Conservation (phyloP, 1,139 yeast genomes). For the Pichia kudriavzevii region DNA sequence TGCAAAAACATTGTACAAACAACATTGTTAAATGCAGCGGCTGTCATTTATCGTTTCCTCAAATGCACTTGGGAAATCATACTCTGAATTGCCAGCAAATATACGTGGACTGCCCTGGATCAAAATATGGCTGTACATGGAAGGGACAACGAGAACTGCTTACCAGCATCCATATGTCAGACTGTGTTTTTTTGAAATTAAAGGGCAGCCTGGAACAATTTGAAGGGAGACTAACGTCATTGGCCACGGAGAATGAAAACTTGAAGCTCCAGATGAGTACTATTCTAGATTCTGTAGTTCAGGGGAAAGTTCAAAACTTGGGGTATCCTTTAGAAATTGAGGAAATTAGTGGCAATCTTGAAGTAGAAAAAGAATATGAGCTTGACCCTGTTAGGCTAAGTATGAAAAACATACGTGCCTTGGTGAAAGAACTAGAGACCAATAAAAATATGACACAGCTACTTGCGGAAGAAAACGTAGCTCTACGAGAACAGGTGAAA, state of each 20-base stretch:
- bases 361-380: slow-evolving; percentile 14
- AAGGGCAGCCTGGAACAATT: slow-evolving; percentile 29
- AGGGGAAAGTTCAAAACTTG: slow-evolving; percentile 45
- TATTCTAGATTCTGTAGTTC: slow-evolving; percentile 41
- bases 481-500: slow-evolving; percentile 41
- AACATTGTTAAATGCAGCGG: slow-evolving; percentile 31
- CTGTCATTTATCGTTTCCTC: slow-evolving; percentile 27
- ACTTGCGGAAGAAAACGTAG: not conserved
- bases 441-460: slow-evolving; percentile 25
- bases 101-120: slow-evolving; percentile 30
- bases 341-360: slow-evolving; percentile 16
- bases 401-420: slow-evolving; percentile 35
- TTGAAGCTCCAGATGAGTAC: slow-evolving; percentile 37
- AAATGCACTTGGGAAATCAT: slow-evolving; percentile 27
- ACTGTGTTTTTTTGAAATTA: slow-evolving; percentile 31
- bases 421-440: slow-evolving; percentile 28
- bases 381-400: slow-evolving; percentile 28
- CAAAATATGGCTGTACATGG: slow-evolving; percentile 35
- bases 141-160: slow-evolving; percentile 30
- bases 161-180: slow-evolving; percentile 26
- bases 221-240: slow-evolving; percentile 24
- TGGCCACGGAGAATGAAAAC: slow-evolving; percentile 33
- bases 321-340: slow-evolving; percentile 38
- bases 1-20: slow-evolving; percentile 34
- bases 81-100: slow-evolving; percentile 29